Conservation (phyloP, 805 yeast species). For the Candida khao-thaluensis region DNA sequence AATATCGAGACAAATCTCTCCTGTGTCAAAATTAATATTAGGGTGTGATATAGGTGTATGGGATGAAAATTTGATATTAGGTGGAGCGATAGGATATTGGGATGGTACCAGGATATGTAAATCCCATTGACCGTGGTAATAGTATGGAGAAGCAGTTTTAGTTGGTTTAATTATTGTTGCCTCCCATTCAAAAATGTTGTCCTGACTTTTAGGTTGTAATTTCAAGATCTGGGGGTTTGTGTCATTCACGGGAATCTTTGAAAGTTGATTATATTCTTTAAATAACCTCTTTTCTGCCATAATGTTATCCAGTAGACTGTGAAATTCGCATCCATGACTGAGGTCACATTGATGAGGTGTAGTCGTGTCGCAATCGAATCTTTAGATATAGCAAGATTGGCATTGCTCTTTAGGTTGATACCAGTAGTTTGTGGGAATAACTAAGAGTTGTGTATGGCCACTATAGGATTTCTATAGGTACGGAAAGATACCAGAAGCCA, state of each 20-base stretch:
- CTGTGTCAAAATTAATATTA: constrained; percentile 44
- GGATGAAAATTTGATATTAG: constrained; percentile 46
- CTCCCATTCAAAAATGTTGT: constrained; percentile 48
- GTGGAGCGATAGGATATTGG: constrained; percentile 61
- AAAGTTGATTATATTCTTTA: constrained; percentile 36
- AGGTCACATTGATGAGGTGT: too few species aligned
- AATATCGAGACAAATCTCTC: constrained; percentile 72
- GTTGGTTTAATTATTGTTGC: constrained; percentile 52
- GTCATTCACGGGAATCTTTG: constrained; percentile 24
- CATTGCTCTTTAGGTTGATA: too few species aligned
- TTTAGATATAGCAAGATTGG: too few species aligned
- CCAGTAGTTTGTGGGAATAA: too few species aligned
- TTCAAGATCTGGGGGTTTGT: constrained; percentile 38
- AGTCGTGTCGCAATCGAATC: too few species aligned
- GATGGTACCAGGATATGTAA: constrained; percentile 45
- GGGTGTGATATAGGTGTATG: constrained; percentile 43
- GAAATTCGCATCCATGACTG: constrained; percentile 9
- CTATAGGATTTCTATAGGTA: too few species aligned
- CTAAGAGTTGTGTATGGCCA: too few species aligned
- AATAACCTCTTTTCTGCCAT: constrained; percentile 44
- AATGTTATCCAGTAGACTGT: constrained; percentile 2
- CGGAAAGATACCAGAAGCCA: too few species aligned
- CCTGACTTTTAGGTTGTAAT: constrained; percentile 44
- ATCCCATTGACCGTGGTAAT: constrained; percentile 50
- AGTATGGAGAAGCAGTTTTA: constrained; percentile 46